Evolutionary conservation across 2,329 filamentous ascomycete genomes (phyloP), one percentile per base, ranked within the genome.

Genomic region (Xylariales sp.): DNA sequence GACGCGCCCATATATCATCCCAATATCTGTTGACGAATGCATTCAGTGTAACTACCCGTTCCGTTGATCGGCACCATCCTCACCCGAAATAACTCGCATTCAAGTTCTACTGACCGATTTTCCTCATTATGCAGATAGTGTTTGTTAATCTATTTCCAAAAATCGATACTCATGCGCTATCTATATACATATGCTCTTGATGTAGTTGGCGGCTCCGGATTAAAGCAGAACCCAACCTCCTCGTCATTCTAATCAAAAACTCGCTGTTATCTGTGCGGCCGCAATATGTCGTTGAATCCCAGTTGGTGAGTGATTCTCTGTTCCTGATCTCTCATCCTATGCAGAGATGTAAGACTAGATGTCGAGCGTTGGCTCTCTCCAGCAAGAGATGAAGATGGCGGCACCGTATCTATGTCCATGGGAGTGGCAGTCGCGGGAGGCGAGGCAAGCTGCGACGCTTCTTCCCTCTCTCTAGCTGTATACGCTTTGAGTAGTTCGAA

Each of bases 401-500:
- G 2, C 9, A 55, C 18, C 3, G 45, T 54, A 39, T 55, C 32
- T 3, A 45, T 28, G 16, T 59, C n/a, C 48, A 54, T 43, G 34
- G 48, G 34, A 14, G 59, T 49, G 9, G 41, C 3, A 23, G 53
- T 63, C 2, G 32, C 23, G 18, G 53, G 59, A 2, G 59, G 59
- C 0, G 54, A 63, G 4, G 49, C 10, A 12, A 58, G 36, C 16
- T 62, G 57, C 6, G 58, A 54, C 14, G n/a, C 36, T 5, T 7
- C 5, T 53, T 57, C 64, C 23, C 58, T 36, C 34, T 62, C 58
- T 36, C 36, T 66, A 7, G 28, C 23, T 14, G 53, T 52, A 30
- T 62, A 66, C 5, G 53, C 64, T 57, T 48, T 7, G 14, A 66
- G 52, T 18, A 66, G n/a, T 32, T 66, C 58, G 5, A 66, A 62